These are phyloP conservation scores for Neurospora sp. DNA, from an alignment of 495 filamentous ascomycete species.

Conservation along the genomic window DNA sequence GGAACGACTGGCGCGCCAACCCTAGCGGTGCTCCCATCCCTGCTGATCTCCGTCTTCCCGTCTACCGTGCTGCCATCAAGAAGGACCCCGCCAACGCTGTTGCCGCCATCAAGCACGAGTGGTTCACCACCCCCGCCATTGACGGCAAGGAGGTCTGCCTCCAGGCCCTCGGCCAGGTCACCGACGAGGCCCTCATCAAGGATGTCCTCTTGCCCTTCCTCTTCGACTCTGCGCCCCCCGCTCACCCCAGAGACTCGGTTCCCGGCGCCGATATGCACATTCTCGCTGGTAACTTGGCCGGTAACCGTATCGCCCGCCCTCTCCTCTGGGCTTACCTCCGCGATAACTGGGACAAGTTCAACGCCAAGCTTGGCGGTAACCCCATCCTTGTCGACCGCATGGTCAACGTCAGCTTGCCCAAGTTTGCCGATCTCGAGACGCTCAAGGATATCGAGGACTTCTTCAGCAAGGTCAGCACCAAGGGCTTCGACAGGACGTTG, in stretches of 20 bases:
- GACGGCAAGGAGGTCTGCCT: slow-evolving; percentile 86
- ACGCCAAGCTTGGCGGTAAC: slow-evolving; percentile 58
- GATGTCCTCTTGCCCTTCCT: slow-evolving; percentile 71
- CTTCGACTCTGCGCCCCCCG: slow-evolving; percentile 58
- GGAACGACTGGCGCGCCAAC: slow-evolving; percentile 60
- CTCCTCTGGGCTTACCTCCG: slow-evolving; percentile 78
- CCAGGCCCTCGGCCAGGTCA: slow-evolving; percentile 62
- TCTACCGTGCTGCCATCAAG: slow-evolving; percentile 72
- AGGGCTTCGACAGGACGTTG: slow-evolving; percentile 68
- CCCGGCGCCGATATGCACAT: slow-evolving; percentile 72
- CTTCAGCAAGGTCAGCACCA: slow-evolving; percentile 73
- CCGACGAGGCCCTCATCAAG: slow-evolving; percentile 54
- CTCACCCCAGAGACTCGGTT: slow-evolving; percentile 28
- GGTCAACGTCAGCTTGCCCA: slow-evolving; percentile 61
- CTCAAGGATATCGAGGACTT: slow-evolving; percentile 71
- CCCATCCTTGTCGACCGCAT: slow-evolving; percentile 83
- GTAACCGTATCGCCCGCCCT: slow-evolving; percentile 57
- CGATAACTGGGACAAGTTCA: slow-evolving; percentile 62
- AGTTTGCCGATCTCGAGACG: slow-evolving; percentile 61
- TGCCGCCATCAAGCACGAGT: slow-evolving; percentile 66
- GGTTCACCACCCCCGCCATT: slow-evolving; percentile 65
- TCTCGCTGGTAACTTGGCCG: slow-evolving; percentile 58
- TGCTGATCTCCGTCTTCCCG: slow-evolving; percentile 64
- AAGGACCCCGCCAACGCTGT: slow-evolving; percentile 57
- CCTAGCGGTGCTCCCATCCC: slow-evolving; percentile 59